Conservation (phyloP, 768 basidiomycete genomes). For the Phlebiopsis gigantea region DNA sequence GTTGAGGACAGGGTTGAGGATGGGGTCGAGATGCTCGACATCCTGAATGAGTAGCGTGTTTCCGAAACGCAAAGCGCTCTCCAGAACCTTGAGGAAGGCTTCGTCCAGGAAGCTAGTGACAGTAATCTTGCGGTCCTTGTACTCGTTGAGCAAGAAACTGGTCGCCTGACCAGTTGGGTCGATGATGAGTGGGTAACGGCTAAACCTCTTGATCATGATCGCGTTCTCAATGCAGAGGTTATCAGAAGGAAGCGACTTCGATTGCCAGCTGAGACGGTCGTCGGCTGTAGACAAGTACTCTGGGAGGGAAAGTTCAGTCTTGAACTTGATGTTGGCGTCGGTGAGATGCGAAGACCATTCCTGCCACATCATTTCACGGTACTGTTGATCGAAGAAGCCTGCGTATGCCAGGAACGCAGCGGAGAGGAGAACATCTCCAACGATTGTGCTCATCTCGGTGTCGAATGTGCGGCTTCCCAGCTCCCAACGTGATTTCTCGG, state of each 20-base stretch:
- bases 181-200: constrained; percentile 95
- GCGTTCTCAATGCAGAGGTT: constrained; percentile 97
- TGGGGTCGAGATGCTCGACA: constrained; percentile 96
- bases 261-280: constrained; percentile 93
- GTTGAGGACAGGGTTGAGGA: constrained; percentile 95
- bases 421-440: constrained; percentile 93
- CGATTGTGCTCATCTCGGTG: constrained; percentile 96
- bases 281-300: constrained; percentile 98
- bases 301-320: constrained; percentile 84
- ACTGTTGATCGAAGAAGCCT: constrained; percentile 98
- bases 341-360: constrained; percentile 88
- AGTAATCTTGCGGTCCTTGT: constrained; percentile 94
- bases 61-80: constrained; percentile 97
- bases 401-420: constrained; percentile 96
- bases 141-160: constrained; percentile 88
- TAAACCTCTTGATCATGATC: constrained; percentile 99
- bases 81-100: constrained; percentile 96
- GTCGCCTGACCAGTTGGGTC: constrained; percentile 98
- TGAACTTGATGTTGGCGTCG: constrained; percentile 89
- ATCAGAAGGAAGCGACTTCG: constrained; percentile 92
- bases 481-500: constrained; percentile 94
- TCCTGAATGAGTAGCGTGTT: constrained; percentile 97
- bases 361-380: constrained; percentile 96
- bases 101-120: constrained; percentile 99
- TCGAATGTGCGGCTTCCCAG: constrained; percentile 93